phyloP scores from a whole-genome alignment of 176 grass and related monocot species.

The Musa acuminata region DNA sequence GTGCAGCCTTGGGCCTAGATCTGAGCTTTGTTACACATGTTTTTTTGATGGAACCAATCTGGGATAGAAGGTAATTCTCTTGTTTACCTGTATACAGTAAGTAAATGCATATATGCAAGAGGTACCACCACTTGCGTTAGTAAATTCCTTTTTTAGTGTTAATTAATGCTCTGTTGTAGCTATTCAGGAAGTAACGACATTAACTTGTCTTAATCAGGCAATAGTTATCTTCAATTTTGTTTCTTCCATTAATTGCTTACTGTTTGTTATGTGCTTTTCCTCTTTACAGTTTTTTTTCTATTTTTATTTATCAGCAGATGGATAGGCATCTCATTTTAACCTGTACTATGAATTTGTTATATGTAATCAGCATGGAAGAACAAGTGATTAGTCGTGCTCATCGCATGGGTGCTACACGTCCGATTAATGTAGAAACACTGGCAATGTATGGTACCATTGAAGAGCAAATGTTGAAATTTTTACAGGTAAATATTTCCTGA shows the following conservation, averaged over 20 bases:
- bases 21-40: conserved; percentile 87
- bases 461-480: conserved; percentile 87
- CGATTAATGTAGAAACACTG: conserved; percentile 81
- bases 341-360: conserved; percentile 16
- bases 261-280: not conserved
- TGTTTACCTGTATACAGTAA: not conserved
- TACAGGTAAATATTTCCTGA: conserved; percentile 42
- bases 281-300: not conserved
- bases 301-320: not conserved
- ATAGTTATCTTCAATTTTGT: not conserved
- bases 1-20: conserved; percentile 86
- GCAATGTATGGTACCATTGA: conserved; percentile 91
- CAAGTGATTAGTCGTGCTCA: conserved; percentile 94
- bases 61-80: conserved; percentile 72
- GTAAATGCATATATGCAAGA: not conserved
- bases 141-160: not conserved
- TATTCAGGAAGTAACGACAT: not conserved
- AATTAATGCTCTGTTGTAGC: not conserved
- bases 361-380: conserved; percentile 73
- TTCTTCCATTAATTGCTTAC: not conserved
- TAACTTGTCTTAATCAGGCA: no score
- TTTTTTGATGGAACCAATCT: conserved; percentile 99
- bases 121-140: not conserved
- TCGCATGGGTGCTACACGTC: conserved; percentile 86
- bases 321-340: not conserved